A percentile compares a stretch with the other conserved stretches of the same genome.
Evolutionary conservation across 257 asterid species (phyloP).

Genomic region (Solanum tarijense): DNA sequence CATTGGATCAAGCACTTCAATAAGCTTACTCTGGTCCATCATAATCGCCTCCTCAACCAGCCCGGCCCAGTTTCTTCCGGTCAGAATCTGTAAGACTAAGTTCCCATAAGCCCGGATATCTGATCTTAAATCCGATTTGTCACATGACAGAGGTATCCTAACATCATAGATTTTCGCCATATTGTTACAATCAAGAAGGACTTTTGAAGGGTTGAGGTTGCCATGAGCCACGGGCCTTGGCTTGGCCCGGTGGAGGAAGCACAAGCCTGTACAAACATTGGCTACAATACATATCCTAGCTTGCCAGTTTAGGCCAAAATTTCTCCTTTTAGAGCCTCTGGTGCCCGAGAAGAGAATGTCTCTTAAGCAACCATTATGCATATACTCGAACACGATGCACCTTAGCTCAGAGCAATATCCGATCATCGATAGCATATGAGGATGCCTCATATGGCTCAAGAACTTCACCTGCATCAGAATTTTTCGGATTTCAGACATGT

Average conservation of each 20-base stretch:
- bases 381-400: slow-evolving; percentile 49
- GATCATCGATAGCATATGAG: slow-evolving; percentile 38
- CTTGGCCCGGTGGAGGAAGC: slow-evolving; percentile 53
- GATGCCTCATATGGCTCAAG: slow-evolving; percentile 42
- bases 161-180: slow-evolving; percentile 33
- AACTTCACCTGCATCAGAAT: slow-evolving; percentile 36
- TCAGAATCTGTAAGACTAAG: slow-evolving; percentile 49
- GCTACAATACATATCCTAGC: slow-evolving; percentile 40
- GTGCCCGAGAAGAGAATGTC: slow-evolving; percentile 34
- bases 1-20: slow-evolving; percentile 22
- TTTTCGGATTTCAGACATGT: background rate
- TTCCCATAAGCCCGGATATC: slow-evolving; percentile 53
- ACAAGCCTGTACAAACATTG: slow-evolving; percentile 43
- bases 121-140: slow-evolving; percentile 11
- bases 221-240: slow-evolving; percentile 50
- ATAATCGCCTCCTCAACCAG: slow-evolving; percentile 16
- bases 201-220: slow-evolving; percentile 42
- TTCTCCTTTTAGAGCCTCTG: slow-evolving; percentile 18
- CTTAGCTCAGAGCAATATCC: slow-evolving; percentile 58
- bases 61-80: slow-evolving; percentile 31
- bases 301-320: slow-evolving; percentile 39
- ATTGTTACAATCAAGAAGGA: slow-evolving; percentile 46
- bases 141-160: slow-evolving; percentile 1
- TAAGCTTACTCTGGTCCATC: slow-evolving; percentile 14
- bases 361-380: slow-evolving; percentile 47